Evolutionary conservation across 108 stramenopile species (phyloP), one percentile per base, ranked within the genome.

Genomic region (Poteriospumella lacustris): DNA sequence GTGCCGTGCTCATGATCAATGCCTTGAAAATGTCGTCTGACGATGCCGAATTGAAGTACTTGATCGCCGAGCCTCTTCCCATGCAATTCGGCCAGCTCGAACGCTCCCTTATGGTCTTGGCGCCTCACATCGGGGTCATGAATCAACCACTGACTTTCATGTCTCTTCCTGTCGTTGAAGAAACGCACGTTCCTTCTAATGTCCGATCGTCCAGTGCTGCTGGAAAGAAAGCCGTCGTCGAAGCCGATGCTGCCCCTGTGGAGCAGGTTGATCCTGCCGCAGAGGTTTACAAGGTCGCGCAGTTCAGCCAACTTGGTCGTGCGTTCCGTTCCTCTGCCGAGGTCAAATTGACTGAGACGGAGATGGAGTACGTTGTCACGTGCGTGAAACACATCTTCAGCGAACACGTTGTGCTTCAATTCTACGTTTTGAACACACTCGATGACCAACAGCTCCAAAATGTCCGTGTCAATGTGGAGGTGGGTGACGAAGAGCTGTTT

Each of bases 361-460:
- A 95, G 80, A 92, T 90, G 0, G 92, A 95, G 84, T 95, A 95
- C 78, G 89, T 92, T 33, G 92, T 95, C 15, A 67, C 83, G 31
- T 91, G 91, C 77, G 85, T 86, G 76, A 96, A 95, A 80, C 96
- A 97, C 80, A 89, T 97, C 58, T 92, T 96, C 76, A 69, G 59
- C 28, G 85, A 83, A 38, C 76, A 87, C 44, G 87, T 97, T 0
- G 93, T 97, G 1, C 82, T 97, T 0, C 92, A 97, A 75, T 97
- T 97, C 76, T 76, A 77, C 19, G 89, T 97, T 40, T 88, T 90
- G 68, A 97, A 97, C 83, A 97, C 96, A 0, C 90, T 97, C 58
- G 91, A 92, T 39, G 90, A 93, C 39, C 94, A 95, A 87, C 85
- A 89, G 3, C 83, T 94, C 26, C 86, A 89, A 52, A 86, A 94